Percentiles rank a stretch among this genome's conserved stretches.
phyloP scores from a whole-genome alignment of 1,284 basidiomycete genomes.

The Cerrena zonata region DNA sequence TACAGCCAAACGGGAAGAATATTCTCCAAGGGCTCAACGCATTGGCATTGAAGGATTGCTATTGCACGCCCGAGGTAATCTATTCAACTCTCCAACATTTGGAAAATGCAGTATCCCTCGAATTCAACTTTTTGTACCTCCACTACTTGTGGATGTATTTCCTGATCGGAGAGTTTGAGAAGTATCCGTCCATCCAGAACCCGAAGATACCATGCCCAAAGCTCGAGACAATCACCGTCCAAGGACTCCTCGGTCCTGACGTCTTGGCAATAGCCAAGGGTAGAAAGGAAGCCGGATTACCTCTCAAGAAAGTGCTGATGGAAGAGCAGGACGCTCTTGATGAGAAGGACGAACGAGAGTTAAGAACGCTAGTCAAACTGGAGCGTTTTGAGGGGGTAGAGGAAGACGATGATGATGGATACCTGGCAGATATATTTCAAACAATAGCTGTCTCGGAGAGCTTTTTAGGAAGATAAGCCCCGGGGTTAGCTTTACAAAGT shows the following conservation, averaged over 20 bases:
- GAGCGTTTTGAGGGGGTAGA: constrained; percentile 9
- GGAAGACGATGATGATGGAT: constrained; percentile 18
- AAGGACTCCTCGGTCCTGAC: constrained; percentile 5
- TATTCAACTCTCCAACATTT: not conserved
- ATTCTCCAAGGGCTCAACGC: too few relatives aligned
- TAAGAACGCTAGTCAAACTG: constrained; percentile 3
- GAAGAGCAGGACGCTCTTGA: not conserved
- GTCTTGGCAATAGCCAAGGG: constrained; percentile 7
- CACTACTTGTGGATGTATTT: not conserved
- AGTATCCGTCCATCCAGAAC: not conserved
- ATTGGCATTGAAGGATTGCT: too few relatives aligned
- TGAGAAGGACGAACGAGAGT: constrained; percentile 3
- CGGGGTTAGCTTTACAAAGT: too few relatives aligned
- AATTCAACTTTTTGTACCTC: constrained; percentile 5
- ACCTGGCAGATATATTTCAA: too few relatives aligned
- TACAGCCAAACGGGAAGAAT: too few relatives aligned
- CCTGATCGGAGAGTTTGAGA: not conserved
- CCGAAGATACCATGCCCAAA: not conserved
- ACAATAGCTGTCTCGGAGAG: too few relatives aligned
- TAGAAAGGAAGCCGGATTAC: not conserved
- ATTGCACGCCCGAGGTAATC: not conserved
- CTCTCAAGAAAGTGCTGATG: not conserved
- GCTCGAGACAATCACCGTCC: constrained; percentile 5
- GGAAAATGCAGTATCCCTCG: not conserved
- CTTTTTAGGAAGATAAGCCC: too few relatives aligned